phyloP scores from a whole-genome alignment of 345 rosid genomes.

The Eucalyptus leucophloia region DNA sequence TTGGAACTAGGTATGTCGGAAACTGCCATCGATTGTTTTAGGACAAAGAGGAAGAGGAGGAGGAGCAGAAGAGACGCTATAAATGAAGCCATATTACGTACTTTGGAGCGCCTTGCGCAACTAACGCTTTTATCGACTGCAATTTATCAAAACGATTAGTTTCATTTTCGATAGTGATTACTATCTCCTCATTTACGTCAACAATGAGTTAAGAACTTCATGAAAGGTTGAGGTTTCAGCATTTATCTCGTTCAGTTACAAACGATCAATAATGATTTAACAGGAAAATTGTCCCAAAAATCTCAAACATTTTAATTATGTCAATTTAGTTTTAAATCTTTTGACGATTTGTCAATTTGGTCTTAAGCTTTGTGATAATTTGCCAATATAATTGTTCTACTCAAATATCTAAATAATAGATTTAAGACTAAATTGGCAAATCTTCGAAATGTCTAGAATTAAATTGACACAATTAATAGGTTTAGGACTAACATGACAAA shows the following conservation, averaged over 20 bases:
- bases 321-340: too few species aligned
- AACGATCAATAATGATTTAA: background rate
- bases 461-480: too few species aligned
- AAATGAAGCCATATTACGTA: background rate
- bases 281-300: background rate
- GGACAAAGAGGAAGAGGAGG: background rate
- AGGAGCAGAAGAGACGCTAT: background rate
- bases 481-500: too few species aligned
- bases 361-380: background rate
- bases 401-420: background rate
- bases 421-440: too few species aligned
- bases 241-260: background rate
- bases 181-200: background rate
- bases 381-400: background rate
- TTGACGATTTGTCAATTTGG: too few species aligned
- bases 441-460: background rate
- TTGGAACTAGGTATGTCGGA: background rate
- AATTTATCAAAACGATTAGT: background rate
- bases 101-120: background rate
- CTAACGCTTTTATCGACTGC: background rate
- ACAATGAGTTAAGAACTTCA: background rate
- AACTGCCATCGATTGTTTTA: background rate
- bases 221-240: background rate
- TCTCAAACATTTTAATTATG: background rate
- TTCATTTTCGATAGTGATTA: background rate